Evolutionary conservation across 1,139 yeast species (phyloP), one percentile per base, ranked within the genome.

Genomic region (Yamadazyma triangularis): DNA sequence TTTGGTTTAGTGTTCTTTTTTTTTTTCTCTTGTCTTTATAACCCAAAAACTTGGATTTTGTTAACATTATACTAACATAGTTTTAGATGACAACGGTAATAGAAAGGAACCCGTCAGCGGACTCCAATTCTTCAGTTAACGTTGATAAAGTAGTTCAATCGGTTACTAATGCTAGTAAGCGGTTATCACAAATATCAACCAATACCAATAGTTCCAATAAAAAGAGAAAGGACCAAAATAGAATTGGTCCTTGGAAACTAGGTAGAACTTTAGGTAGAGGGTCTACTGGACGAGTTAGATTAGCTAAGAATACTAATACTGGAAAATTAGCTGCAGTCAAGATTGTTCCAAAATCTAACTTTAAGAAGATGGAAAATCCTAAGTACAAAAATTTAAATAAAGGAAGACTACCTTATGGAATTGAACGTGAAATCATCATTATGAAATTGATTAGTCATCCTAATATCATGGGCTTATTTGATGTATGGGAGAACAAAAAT

Each of bases 401-500:
- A 20, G 79, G 76, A 32, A 73, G 81, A 8, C 67, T 86, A 36
- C 94, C 95, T 8, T 87, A 89, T 49, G 97, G 98, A 14, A 89
- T 93, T 32, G 98, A 93, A 59, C 73, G 98, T 40, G 99, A 91
- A 56, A 94, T 91, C 45, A 88, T 91, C 49, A 87, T 87, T 78
- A 75, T 74, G 81, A 91, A 91, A 57, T 70, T 91, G 38, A 77
- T 93, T 28, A 85, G 87, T 40, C 98, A 91, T 56, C 89, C 93
- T 13, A 91, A 91, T 53, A 93, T 91, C 33, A 78, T 91, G 83
- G 88, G 94, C n/a, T 67, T 91, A 27, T 91, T 86, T 56, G 99
- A 91, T 50, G 99, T 93, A 25, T 91, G 98, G 98, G 98, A 93
- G 58, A 91, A 93, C 49, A 85, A 87, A 48, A 88, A 93, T 41